Evolutionary conservation across 805 yeast species (phyloP).

Genomic region (Candida insectorum): DNA sequence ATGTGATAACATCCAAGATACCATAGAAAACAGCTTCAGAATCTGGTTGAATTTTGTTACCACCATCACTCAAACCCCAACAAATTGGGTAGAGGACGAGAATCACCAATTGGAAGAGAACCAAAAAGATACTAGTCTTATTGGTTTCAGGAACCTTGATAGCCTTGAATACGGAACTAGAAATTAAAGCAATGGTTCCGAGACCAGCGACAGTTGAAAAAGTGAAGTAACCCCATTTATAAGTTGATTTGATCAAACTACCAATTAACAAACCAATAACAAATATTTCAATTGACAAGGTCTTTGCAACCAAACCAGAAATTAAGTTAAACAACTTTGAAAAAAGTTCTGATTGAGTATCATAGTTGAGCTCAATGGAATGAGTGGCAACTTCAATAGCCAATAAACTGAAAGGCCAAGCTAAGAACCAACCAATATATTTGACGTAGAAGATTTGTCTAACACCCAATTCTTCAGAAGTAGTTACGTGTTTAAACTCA

Average conservation of each 20-base stretch:
- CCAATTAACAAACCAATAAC: slow-evolving; percentile 58
- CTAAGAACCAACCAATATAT: slow-evolving; percentile 56
- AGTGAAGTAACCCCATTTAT: slow-evolving; percentile 69
- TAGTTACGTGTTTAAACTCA: slow-evolving; percentile 48
- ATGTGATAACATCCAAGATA: slow-evolving; percentile 48
- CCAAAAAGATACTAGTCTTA: slow-evolving; percentile 12
- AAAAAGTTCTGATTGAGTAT: slow-evolving; percentile 24
- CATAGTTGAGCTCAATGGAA: slow-evolving; percentile 28
- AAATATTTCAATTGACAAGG: slow-evolving; percentile 44
- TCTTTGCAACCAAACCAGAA: slow-evolving; percentile 39
- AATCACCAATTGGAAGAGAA: slow-evolving; percentile 33
- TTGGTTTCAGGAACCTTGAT: slow-evolving; percentile 6
- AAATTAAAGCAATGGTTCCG: slow-evolving; percentile 34
- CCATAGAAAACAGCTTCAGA: slow-evolving; percentile 60
- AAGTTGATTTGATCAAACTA: slow-evolving; percentile 48
- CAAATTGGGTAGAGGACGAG: slow-evolving; percentile 48
- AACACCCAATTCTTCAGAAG: slow-evolving; percentile 21
- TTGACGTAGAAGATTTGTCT: slow-evolving; percentile 58
- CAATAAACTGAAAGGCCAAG: slow-evolving; percentile 44
- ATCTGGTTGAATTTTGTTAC: slow-evolving; percentile 57
- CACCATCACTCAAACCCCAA: slow-evolving; percentile 61
- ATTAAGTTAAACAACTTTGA: slow-evolving; percentile 26
- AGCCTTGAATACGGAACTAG: slow-evolving; percentile 6
- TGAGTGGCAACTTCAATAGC: slow-evolving; percentile 28
- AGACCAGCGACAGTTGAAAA: slow-evolving; percentile 47